These are phyloP conservation scores for Dactylonectria macrodidyma DNA, from an alignment of 2,329 filamentous ascomycete genomes.

Conservation along the genomic window DNA sequence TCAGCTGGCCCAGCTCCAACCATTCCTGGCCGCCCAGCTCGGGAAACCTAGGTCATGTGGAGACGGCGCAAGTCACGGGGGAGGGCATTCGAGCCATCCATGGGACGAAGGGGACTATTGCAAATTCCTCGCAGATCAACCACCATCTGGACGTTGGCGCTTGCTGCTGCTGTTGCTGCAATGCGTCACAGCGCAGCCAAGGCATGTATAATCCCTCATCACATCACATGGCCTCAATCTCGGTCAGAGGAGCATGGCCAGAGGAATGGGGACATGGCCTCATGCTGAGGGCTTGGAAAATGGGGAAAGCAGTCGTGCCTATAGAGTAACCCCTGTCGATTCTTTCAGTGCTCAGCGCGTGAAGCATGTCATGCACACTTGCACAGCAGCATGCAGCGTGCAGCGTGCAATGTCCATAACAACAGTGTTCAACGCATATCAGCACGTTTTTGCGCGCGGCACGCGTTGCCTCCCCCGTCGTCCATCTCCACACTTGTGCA, in stretches of 20 bases:
- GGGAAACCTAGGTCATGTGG: constrained; percentile 26
- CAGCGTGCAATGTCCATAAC: neutral
- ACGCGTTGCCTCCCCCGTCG: constrained; percentile 2
- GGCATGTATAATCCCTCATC: constrained; percentile 27
- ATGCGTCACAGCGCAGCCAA: constrained; percentile 22
- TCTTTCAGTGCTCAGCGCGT: neutral
- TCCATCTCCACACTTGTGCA: constrained; percentile 26
- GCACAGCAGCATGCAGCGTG: neutral
- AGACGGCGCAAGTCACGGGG: constrained; percentile 13
- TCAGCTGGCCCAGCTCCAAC: constrained; percentile 19
- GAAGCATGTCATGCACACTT: too few relatives aligned
- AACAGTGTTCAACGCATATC: neutral
- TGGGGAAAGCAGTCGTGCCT: constrained; percentile 35
- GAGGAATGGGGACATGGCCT: constrained; percentile 40
- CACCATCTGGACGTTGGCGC: constrained; percentile 7
- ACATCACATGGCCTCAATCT: constrained; percentile 37
- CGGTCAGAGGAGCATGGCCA: constrained; percentile 36
- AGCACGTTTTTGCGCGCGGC: constrained; percentile 19
- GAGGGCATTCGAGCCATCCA: constrained; percentile 1
- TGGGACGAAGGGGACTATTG: neutral
- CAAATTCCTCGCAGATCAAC: constrained; percentile 11
- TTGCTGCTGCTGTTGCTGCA: constrained; percentile 9
- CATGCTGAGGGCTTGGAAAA: constrained; percentile 36
- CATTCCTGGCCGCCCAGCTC: constrained; percentile 7
- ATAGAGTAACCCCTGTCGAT: constrained; percentile 39